These are phyloP conservation scores for Pichia sp. DNA, from an alignment of 1,139 yeast genomes.

Conservation along the genomic window DNA sequence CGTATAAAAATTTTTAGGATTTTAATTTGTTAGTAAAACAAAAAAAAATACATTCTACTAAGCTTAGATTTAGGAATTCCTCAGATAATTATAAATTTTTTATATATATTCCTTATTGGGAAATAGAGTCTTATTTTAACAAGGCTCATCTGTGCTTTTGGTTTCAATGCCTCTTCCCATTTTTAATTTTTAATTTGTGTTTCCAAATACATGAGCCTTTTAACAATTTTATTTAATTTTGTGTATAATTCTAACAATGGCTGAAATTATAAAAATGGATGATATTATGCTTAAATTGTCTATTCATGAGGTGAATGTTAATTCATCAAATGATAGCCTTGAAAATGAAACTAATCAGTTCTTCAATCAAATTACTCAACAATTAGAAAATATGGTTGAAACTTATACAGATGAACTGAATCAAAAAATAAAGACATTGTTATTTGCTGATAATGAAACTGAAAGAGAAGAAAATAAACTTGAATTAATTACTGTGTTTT, in stretches of 20 bases:
- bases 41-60: too few relatives aligned
- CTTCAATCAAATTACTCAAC: not conserved
- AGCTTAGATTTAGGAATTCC: not conserved
- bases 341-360: not conserved
- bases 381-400: conserved; percentile 1
- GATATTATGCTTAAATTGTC: conserved; percentile 1
- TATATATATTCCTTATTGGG: not conserved
- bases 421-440: not conserved
- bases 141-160: conserved; percentile 1
- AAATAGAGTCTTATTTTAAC: conserved; percentile 10
- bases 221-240: not conserved
- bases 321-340: not conserved
- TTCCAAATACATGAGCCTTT: not conserved
- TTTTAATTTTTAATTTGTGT: not conserved
- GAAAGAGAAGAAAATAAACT: conserved; percentile 19
- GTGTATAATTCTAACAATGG: not conserved
- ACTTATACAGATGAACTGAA: not conserved
- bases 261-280: not conserved
- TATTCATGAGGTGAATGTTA: not conserved
- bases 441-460: not conserved
- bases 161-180: too few relatives aligned
- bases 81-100: not conserved
- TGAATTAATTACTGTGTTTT: conserved; percentile 23
- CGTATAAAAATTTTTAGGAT: too few relatives aligned
- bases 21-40: too few relatives aligned